Conservation (phyloP, 768 basidiomycete genomes). For the Tephrocybe sp. region DNA sequence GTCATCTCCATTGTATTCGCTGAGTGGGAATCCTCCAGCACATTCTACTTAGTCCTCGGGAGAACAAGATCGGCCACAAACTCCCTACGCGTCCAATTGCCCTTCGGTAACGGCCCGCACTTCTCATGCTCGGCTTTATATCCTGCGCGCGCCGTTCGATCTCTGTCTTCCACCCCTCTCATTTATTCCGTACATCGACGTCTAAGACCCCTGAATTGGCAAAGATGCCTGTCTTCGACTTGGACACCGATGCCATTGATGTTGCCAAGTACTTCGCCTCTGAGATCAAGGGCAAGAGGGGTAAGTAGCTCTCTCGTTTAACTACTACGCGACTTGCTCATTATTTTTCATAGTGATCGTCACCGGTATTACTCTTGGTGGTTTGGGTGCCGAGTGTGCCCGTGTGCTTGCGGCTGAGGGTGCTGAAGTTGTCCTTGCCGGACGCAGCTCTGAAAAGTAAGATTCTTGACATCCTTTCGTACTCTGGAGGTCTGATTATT, state of each 20-base stretch:
- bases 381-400: constrained; percentile 9
- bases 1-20: neutral
- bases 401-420: constrained; percentile 8
- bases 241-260: neutral
- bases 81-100: neutral
- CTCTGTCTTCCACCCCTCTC: neutral
- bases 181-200: neutral
- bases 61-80: constrained; percentile 4
- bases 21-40: neutral
- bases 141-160: neutral
- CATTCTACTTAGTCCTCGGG: neutral
- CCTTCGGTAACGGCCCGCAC: neutral
- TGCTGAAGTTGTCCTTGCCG: constrained; percentile 10
- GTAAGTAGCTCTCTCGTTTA: neutral
- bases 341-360: constrained; percentile 1
- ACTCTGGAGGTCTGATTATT: no score
- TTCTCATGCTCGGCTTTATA: constrained; percentile 2
- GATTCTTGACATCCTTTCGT: neutral
- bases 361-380: constrained; percentile 9
- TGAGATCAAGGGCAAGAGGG: constrained; percentile 12
- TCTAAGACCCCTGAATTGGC: neutral
- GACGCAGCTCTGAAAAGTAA: constrained; percentile 4
- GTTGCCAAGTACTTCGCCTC: constrained; percentile 6
- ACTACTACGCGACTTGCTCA: neutral
- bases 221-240: constrained; percentile 4